Percentiles rank a stretch among this genome's conserved stretches.
These are phyloP conservation scores for Scenedesmus sp. DNA, from an alignment of 163 green algal species.

Conservation along the genomic window DNA sequence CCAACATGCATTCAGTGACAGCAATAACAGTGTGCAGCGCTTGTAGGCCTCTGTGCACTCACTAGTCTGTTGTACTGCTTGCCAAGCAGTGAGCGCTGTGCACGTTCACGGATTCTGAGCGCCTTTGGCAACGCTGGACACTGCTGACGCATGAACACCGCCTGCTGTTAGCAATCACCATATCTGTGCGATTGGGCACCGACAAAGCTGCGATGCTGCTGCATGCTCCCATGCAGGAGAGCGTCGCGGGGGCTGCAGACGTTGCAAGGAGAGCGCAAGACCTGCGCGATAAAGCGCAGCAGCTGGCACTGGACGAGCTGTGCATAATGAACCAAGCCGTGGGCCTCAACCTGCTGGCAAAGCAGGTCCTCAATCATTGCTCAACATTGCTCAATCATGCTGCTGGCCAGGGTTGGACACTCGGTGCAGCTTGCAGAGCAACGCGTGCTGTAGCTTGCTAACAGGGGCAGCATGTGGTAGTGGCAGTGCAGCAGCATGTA, in stretches of 20 bases:
- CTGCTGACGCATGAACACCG: too few relatives aligned
- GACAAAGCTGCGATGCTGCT: neutral
- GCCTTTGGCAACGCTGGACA: too few relatives aligned
- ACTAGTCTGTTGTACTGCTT: too few relatives aligned
- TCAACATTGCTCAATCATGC: neutral
- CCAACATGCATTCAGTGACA: too few relatives aligned
- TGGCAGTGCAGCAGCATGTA: too few relatives aligned
- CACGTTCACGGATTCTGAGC: too few relatives aligned
- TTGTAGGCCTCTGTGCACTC: too few relatives aligned
- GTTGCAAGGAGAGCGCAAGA: slow-evolving; percentile 6
- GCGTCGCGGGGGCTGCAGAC: neutral
- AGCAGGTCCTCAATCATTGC: neutral
- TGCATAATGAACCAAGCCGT: slow-evolving; percentile 19
- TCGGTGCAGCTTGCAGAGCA: neutral
- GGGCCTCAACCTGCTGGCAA: slow-evolving; percentile 34
- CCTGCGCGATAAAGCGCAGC: slow-evolving; percentile 17
- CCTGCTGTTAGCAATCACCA: too few relatives aligned
- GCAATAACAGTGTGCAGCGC: too few relatives aligned
- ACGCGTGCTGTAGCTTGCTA: neutral
- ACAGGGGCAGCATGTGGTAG: neutral
- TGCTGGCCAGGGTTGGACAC: too few relatives aligned
- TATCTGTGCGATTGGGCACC: too few relatives aligned
- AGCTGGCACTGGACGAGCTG: slow-evolving; percentile 14
- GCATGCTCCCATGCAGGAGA: neutral
- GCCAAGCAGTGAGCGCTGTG: too few relatives aligned